Conservation (phyloP, 1,139 yeast species). For the Hyphopichia pseudoburtonii region DNA sequence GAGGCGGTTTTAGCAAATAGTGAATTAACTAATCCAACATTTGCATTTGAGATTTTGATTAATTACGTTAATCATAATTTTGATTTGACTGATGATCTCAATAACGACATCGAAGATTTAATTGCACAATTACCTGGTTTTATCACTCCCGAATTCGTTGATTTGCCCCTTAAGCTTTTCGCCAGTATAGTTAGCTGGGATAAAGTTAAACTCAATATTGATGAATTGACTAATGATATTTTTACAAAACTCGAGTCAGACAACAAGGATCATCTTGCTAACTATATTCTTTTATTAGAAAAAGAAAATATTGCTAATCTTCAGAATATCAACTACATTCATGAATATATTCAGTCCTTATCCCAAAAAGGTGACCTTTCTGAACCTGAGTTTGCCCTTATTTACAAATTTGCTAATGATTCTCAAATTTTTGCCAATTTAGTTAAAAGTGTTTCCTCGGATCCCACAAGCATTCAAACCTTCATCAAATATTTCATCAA, state of each 20-base stretch:
- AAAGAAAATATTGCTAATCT: not conserved
- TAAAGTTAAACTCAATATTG: conserved; percentile 9
- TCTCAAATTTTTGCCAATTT: conserved; percentile 13
- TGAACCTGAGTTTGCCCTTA: conserved; percentile 15
- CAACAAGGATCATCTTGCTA: conserved; percentile 12
- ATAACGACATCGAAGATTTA: conserved; percentile 9
- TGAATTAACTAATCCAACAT: conserved; percentile 11
- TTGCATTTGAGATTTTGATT: conserved; percentile 12
- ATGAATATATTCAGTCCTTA: conserved; percentile 7
- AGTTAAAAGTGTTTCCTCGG: conserved; percentile 7
- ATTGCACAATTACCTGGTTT: conserved; percentile 24
- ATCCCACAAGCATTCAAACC: conserved; percentile 7
- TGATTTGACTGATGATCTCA: not conserved
- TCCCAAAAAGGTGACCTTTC: conserved; percentile 11
- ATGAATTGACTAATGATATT: conserved; percentile 30
- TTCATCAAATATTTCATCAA: conserved; percentile 10
- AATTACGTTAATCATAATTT: not conserved
- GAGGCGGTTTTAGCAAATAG: conserved; percentile 20
- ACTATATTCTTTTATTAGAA: conserved; percentile 11
- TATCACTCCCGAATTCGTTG: conserved; percentile 26
- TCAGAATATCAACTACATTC: not conserved
- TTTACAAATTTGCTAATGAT: conserved; percentile 15
- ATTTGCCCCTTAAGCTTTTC: conserved; percentile 24
- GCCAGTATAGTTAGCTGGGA: conserved; percentile 12
- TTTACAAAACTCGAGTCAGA: conserved; percentile 25